Percentiles rank a stretch among this genome's conserved stretches.
These are phyloP conservation scores for Verticillium longisporum DNA, from an alignment of 2,329 filamentous ascomycete species.

Conservation along the genomic window DNA sequence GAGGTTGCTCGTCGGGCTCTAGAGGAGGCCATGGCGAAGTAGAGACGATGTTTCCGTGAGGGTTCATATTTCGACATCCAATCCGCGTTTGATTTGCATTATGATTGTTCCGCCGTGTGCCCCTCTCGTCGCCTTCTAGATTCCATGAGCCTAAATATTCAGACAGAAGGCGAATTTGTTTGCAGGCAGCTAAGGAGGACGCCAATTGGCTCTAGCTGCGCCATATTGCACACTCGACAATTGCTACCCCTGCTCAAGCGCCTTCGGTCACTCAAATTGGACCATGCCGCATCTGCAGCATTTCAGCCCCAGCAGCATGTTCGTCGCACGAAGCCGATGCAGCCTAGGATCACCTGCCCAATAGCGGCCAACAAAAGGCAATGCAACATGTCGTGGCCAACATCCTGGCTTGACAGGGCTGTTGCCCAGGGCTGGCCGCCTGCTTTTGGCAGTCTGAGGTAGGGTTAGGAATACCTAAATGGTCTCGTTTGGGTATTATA, in stretches of 20 bases:
- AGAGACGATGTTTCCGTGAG: neutral
- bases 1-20: slow-evolving; percentile 13
- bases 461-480: too few relatives aligned
- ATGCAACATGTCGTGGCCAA: neutral
- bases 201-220: neutral
- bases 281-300: neutral
- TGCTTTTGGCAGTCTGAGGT: neutral
- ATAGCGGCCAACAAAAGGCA: neutral
- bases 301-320: neutral
- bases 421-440: neutral
- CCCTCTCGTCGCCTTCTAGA: too few relatives aligned
- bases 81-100: too few relatives aligned
- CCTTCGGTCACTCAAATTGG: neutral
- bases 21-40: neutral
- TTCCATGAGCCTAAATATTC: too few relatives aligned
- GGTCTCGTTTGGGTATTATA: too few relatives aligned
- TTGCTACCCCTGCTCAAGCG: neutral
- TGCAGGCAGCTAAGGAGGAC: too few relatives aligned
- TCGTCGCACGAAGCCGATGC: neutral
- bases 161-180: too few relatives aligned
- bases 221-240: neutral
- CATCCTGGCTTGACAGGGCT: neutral
- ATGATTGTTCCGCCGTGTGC: too few relatives aligned
- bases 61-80: too few relatives aligned
- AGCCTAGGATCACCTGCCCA: neutral